phyloP scores from a whole-genome alignment of 768 basidiomycete species.

The Lactifluus pinguis region DNA sequence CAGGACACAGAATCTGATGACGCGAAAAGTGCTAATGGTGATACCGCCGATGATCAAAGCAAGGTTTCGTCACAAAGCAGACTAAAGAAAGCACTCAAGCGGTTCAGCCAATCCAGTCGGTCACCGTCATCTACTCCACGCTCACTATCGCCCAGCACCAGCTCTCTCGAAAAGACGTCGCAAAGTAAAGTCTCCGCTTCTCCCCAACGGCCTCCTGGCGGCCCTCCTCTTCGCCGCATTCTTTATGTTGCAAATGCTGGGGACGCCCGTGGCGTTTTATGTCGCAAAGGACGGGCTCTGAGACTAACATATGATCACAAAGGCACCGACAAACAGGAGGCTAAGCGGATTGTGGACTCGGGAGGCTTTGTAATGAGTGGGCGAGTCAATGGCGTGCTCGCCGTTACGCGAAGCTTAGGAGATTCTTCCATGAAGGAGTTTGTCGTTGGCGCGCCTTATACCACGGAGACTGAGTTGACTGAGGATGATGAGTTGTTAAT shows the following conservation, averaged over 20 bases:
- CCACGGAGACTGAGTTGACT: slow-evolving; percentile 90
- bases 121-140: slow-evolving; percentile 12
- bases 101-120: slow-evolving; percentile 14
- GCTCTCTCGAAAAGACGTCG: neutral
- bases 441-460: slow-evolving; percentile 95
- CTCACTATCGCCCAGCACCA: slow-evolving; percentile 16
- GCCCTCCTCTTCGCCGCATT: slow-evolving; percentile 50
- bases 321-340: slow-evolving; percentile 93
- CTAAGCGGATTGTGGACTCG: slow-evolving; percentile 94
- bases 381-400: slow-evolving; percentile 93
- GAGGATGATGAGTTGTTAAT: slow-evolving; percentile 92
- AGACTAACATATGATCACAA: slow-evolving; percentile 98
- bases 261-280: slow-evolving; percentile 90
- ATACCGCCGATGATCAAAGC: slow-evolving; percentile 4
- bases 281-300: slow-evolving; percentile 82
- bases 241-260: slow-evolving; percentile 96
- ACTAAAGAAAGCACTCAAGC: slow-evolving; percentile 13
- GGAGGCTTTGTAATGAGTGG: slow-evolving; percentile 99
- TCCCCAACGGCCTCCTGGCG: slow-evolving; percentile 18
- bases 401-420: slow-evolving; percentile 91
- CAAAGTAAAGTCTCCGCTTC: slow-evolving; percentile 17
- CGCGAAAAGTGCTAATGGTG: slow-evolving; percentile 3
- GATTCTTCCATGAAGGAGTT: slow-evolving; percentile 99
- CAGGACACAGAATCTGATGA: neutral
- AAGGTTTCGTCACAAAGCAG: slow-evolving; percentile 9